A percentile compares a stretch with the other conserved stretches of the same genome.
Conservation (phyloP, 495 filamentous ascomycete genomes). For the Apodospora peruviana region DNA sequence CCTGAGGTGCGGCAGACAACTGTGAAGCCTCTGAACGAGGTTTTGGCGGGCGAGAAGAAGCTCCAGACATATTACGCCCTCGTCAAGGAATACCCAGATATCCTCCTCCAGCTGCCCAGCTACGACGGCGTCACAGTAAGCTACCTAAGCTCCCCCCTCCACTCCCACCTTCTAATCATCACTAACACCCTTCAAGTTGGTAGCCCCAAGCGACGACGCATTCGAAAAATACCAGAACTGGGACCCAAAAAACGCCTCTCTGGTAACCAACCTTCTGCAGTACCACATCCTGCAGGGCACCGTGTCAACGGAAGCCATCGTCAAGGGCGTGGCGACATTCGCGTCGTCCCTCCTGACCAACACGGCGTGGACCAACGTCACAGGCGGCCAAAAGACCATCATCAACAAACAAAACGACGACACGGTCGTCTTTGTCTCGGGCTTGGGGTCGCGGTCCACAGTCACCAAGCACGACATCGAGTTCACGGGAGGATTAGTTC, state of each 20-base stretch:
- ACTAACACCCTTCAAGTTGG: conserved; percentile 24
- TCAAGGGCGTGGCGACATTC: conserved; percentile 38
- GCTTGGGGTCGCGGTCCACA: conserved; percentile 23
- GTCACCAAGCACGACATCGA: conserved; percentile 39
- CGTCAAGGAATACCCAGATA: conserved; percentile 32
- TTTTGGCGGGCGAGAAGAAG: conserved; percentile 20
- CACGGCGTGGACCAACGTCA: conserved; percentile 36
- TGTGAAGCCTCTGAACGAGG: conserved; percentile 15
- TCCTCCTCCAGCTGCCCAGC: conserved; percentile 27
- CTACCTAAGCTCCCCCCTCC: too few species aligned
- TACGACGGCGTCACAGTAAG: conserved; percentile 28
- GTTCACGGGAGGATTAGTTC: conserved; percentile 56
- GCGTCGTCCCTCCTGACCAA: conserved; percentile 49
- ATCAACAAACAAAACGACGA: conserved; percentile 16
- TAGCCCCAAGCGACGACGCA: conserved; percentile 57
- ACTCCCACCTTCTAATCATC: too few species aligned
- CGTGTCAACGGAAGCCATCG: conserved; percentile 33
- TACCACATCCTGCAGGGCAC: conserved; percentile 61
- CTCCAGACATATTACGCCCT: conserved; percentile 28
- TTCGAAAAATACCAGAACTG: conserved; percentile 35
- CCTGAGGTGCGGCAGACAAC: not conserved
- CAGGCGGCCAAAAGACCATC: conserved; percentile 31
- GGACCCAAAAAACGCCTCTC: conserved; percentile 14
- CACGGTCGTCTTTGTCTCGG: conserved; percentile 17
- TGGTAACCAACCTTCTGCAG: conserved; percentile 42